Evolutionary conservation across 140 eudicot species (phyloP).

Genomic region (Erigeron philadelphicus): DNA sequence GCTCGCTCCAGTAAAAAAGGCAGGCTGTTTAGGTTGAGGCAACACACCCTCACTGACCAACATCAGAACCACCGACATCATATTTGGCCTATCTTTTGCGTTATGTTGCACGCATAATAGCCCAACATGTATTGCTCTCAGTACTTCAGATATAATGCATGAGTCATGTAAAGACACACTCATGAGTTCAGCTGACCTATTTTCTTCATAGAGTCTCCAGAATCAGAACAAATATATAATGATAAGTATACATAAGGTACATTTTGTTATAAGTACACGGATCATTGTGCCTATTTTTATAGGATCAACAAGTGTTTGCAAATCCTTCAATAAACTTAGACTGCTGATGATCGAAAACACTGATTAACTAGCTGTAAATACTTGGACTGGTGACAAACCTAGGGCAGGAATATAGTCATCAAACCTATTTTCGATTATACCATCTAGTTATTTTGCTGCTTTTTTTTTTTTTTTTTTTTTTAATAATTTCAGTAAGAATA

Average conservation of each 20-base stretch:
- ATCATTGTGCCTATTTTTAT: too few species aligned
- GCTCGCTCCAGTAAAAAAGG: conserved; percentile 13
- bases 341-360: too few species aligned
- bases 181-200: conserved; percentile 18
- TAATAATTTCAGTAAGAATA: too few species aligned
- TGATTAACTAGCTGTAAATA: too few species aligned
- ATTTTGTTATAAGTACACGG: neutral
- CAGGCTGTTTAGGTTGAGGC: conserved; percentile 32
- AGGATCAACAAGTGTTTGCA: too few species aligned
- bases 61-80: conserved; percentile 30
- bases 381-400: too few species aligned
- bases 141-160: conserved; percentile 20
- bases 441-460: too few species aligned
- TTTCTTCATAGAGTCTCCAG: conserved; percentile 32
- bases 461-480: too few species aligned
- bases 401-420: too few species aligned
- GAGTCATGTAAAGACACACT: conserved; percentile 22
- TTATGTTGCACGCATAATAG: conserved; percentile 33
- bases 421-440: too few species aligned
- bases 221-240: neutral
- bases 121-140: conserved; percentile 29
- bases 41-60: conserved; percentile 22
- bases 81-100: conserved; percentile 33
- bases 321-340: too few species aligned
- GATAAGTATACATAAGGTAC: neutral